Conservation (phyloP, 2,329 filamentous ascomycete genomes). For the Diaporthe vaccinii region DNA sequence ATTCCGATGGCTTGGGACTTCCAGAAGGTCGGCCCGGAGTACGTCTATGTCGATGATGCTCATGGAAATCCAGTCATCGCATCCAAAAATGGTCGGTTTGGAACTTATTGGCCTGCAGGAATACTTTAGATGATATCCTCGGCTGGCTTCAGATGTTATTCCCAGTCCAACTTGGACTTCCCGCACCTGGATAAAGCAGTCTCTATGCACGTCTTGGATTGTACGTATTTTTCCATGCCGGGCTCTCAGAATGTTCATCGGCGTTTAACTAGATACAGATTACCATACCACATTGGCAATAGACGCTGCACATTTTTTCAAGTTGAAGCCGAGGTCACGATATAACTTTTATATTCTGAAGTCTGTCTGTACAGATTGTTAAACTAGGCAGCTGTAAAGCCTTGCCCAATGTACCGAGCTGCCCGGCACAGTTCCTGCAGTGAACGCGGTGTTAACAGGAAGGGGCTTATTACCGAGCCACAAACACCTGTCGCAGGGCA, state of each 20-base stretch:
- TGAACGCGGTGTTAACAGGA: no score
- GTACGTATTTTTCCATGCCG: neutral
- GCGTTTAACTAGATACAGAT: neutral
- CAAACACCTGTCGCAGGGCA: no score
- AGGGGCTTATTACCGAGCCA: no score
- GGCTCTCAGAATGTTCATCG: neutral
- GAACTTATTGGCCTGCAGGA: conserved; percentile 38
- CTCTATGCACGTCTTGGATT: neutral
- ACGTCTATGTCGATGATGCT: conserved; percentile 46
- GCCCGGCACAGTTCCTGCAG: no score
- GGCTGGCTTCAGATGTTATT: neutral
- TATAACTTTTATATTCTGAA: no score
- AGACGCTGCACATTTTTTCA: no score
- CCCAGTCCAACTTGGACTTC: neutral
- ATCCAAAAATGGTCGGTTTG: conserved; percentile 42
- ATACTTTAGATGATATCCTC: conserved; percentile 22
- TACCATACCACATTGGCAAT: neutral
- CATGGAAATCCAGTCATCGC: conserved; percentile 47
- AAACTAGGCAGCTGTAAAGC: no score
- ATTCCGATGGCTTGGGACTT: conserved; percentile 45
- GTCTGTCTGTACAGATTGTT: no score
- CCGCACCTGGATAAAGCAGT: neutral
- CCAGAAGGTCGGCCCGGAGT: conserved; percentile 44
- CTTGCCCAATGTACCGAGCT: no score
- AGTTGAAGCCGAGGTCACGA: no score